Base-by-base conservation (phyloP, 106 monocot species). In the Dendrobium catenatum region DNA sequence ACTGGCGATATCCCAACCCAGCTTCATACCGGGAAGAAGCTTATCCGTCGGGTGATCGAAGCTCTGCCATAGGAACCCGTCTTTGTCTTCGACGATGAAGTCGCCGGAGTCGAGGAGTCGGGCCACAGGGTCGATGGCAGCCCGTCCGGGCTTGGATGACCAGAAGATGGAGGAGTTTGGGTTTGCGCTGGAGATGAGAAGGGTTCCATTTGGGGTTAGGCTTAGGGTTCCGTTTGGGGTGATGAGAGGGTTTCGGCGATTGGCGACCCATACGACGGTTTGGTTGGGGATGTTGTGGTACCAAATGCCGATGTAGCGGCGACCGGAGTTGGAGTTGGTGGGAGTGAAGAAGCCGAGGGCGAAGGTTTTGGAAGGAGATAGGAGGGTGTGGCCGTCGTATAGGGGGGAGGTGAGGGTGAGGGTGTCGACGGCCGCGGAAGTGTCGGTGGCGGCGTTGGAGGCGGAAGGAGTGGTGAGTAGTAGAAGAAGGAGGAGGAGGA, bases 291-390 rank as follows among this genome's bases (percentile, higher is more conserved):
- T 68, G 42, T 47, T 61, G 24, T 26, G 41, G 79, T 79, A 79
- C 79, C 79, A 77, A 4, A 77, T 16, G 77, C 51, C 77, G 77
- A 77, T 3, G 54, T 77, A 77, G 24, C 18, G 27, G 51, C 48
- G 8, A 7, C 11, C 2, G 22, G 15, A 22, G 70, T 20, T 31
- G 33, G 27, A 13, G 70, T 11, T 33, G 13, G 85, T 79, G 48
- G 46, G 43, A 85, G 87, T 85, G 89, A 89, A 87, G 79, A 67
- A 79, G 46, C 89, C 89, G 13, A 89, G 47, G 61, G 56, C 82
- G 80, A 89, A 89, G 78, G 5, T 48, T 10, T 80, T 77, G 41
- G 72, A 56, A 10, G 82, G 54, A 11, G 87, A 89, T 24, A 85
- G 18, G 29, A 87, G 59, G 13, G 80, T 79, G 13, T 76, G 54